phyloP scores from a whole-genome alignment of 257 asterid species.

The Thymus mandschuricus region DNA sequence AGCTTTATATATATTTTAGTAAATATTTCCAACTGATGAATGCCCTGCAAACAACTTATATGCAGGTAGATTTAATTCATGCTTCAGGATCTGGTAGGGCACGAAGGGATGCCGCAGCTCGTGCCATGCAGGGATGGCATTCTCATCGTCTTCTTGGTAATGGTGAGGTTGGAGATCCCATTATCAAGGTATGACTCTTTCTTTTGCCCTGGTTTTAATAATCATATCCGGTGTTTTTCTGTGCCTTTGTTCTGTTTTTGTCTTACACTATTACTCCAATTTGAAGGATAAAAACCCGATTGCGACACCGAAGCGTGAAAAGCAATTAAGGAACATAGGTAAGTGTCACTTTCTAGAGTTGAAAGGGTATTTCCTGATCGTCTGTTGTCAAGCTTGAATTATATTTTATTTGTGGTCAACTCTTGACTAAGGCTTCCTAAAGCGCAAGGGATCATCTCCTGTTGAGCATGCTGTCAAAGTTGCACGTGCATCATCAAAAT shows the following conservation, averaged over 20 bases:
- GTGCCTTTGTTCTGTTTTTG: slow-evolving; percentile 21
- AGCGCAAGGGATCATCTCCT: slow-evolving; percentile 80
- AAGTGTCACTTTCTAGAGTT: slow-evolving; percentile 31
- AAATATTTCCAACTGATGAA: slow-evolving; percentile 13
- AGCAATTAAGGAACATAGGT: slow-evolving; percentile 81
- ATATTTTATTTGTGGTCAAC: slow-evolving; percentile 32
- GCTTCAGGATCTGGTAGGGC: slow-evolving; percentile 87
- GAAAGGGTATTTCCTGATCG: slow-evolving; percentile 20
- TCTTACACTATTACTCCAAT: slow-evolving; percentile 25
- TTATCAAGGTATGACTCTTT: slow-evolving; percentile 61
- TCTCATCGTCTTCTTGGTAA: slow-evolving; percentile 83
- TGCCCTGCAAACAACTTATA: slow-evolving; percentile 23
- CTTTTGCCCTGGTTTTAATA: not conserved
- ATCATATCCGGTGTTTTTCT: slow-evolving; percentile 12
- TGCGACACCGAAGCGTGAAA: slow-evolving; percentile 75
- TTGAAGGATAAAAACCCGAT: slow-evolving; percentile 67
- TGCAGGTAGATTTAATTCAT: slow-evolving; percentile 69
- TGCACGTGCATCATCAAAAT: slow-evolving; percentile 59
- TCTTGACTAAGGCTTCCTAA: slow-evolving; percentile 66
- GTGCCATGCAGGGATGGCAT: slow-evolving; percentile 99
- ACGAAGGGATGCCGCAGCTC: slow-evolving; percentile 97
- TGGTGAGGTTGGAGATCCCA: slow-evolving; percentile 94
- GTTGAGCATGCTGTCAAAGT: slow-evolving; percentile 70
- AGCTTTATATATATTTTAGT: slow-evolving; percentile 2
- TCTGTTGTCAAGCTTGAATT: slow-evolving; percentile 31